A percentile compares a stretch with the other conserved stretches of the same genome.
Evolutionary conservation across 768 basidiomycete species (phyloP).

Genomic region (Termitomyces sp.): DNA sequence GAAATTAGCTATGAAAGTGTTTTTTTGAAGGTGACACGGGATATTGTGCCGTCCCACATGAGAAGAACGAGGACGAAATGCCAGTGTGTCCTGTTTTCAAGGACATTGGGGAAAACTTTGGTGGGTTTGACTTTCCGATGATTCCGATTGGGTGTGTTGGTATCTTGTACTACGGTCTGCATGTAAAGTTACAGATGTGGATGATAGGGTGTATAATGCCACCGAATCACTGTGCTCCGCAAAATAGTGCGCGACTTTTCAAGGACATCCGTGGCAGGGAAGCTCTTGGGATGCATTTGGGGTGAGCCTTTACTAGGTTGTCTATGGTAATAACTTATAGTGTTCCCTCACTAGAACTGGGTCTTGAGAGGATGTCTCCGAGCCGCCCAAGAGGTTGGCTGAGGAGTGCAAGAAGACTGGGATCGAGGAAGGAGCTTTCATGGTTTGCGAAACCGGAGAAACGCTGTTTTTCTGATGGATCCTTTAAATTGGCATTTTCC

Average conservation of each 20-base stretch:
- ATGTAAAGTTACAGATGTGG: not conserved
- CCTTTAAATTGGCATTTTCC: not conserved
- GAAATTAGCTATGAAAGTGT: slow-evolving; percentile 35
- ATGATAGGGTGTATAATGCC: slow-evolving; percentile 59
- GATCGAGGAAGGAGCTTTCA: slow-evolving; percentile 53
- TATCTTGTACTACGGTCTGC: not conserved
- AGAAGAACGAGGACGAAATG: slow-evolving; percentile 46
- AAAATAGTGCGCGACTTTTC: slow-evolving; percentile 68
- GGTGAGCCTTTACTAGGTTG: slow-evolving; percentile 30
- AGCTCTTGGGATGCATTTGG: slow-evolving; percentile 73
- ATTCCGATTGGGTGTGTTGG: slow-evolving; percentile 60
- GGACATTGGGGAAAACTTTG: slow-evolving; percentile 62
- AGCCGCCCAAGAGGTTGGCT: slow-evolving; percentile 55
- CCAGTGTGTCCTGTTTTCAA: slow-evolving; percentile 71
- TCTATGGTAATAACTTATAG: not conserved
- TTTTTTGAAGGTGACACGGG: slow-evolving; percentile 72
- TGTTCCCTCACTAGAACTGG: slow-evolving; percentile 40
- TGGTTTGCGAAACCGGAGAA: slow-evolving; percentile 59
- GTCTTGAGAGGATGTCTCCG: slow-evolving; percentile 51
- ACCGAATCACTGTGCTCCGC: slow-evolving; percentile 61
- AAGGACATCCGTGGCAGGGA: slow-evolving; percentile 56
- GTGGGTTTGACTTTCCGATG: slow-evolving; percentile 64
- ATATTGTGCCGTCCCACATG: slow-evolving; percentile 44
- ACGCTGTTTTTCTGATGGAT: slow-evolving; percentile 32
- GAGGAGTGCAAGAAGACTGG: slow-evolving; percentile 50